Evolutionary conservation across 1,284 basidiomycete genomes (phyloP).

Genomic region (Puccinia polysora): DNA sequence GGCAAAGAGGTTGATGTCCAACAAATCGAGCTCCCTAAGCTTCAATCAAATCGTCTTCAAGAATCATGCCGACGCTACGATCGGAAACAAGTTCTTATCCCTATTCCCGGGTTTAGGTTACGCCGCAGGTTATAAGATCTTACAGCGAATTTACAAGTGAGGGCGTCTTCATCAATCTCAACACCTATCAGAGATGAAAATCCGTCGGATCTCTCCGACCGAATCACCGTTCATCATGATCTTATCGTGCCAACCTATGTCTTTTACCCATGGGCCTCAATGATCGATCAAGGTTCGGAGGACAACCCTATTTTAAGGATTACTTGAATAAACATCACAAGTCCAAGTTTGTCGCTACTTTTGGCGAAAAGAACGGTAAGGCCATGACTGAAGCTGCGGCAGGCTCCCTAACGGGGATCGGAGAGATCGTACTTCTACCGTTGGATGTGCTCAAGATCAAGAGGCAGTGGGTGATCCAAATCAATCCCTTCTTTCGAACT

Average conservation of each 20-base stretch:
- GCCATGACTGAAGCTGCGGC: conserved; percentile 93
- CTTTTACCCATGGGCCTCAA: background rate
- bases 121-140: conserved; percentile 87
- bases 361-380: conserved; percentile 94
- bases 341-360: conserved; percentile 69
- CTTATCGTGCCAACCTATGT: no score
- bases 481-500: no score
- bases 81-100: conserved; percentile 67
- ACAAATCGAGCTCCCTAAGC: conserved; percentile 54
- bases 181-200: background rate
- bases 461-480: conserved; percentile 68
- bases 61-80: conserved; percentile 66
- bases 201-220: background rate
- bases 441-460: conserved; percentile 97
- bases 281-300: conserved; percentile 73
- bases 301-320: conserved; percentile 96
- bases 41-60: conserved; percentile 70
- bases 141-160: conserved; percentile 50
- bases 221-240: background rate
- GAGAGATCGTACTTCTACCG: conserved; percentile 91
- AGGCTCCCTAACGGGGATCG: conserved; percentile 81
- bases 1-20: conserved; percentile 95
- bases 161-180: background rate
- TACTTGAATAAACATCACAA: conserved; percentile 74
- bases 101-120: conserved; percentile 97